Conservation (phyloP, 805 yeast species). For the Saccharomycopsis javanensis region DNA sequence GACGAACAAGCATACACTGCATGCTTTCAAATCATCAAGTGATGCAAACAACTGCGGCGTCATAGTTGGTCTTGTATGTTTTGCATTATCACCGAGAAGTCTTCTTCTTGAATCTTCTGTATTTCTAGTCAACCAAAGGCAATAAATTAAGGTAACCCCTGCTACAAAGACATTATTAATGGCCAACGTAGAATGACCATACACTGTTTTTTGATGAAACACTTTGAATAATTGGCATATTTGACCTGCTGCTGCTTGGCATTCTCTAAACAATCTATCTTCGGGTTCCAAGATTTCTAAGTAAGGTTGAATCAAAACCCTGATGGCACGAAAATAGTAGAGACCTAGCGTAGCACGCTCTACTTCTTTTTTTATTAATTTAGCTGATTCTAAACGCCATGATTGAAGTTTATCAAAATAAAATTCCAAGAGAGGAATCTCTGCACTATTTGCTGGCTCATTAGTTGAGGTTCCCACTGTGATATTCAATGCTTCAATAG, state of each 20-base stretch:
- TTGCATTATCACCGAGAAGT: constrained; percentile 45
- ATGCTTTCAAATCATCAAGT: constrained; percentile 54
- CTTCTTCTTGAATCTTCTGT: constrained; percentile 47
- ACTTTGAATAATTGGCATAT: constrained; percentile 55
- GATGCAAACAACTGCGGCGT: constrained; percentile 45
- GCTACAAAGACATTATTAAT: constrained; percentile 61
- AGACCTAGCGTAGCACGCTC: constrained; percentile 51
- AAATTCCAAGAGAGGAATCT: constrained; percentile 41
- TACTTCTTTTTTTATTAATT: constrained; percentile 35
- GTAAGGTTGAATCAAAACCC: constrained; percentile 55
- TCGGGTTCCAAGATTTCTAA: constrained; percentile 52
- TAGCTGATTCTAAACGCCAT: constrained; percentile 46
- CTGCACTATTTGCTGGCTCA: constrained; percentile 21
- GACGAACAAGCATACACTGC: constrained; percentile 53
- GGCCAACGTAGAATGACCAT: constrained; percentile 56
- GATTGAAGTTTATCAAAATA: constrained; percentile 45
- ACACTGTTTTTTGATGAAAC: constrained; percentile 51
- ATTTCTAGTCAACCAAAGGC: constrained; percentile 58
- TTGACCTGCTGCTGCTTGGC: constrained; percentile 66
- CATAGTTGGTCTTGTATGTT: constrained; percentile 50
- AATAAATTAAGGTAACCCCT: constrained; percentile 57
- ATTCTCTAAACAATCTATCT: constrained; percentile 50
- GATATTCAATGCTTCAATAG: constrained; percentile 43
- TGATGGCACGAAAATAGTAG: constrained; percentile 50
- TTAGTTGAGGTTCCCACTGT: constrained; percentile 19